phyloP scores from a whole-genome alignment of 352 stramenopile genomes.

The Globisporangium yorkense region DNA sequence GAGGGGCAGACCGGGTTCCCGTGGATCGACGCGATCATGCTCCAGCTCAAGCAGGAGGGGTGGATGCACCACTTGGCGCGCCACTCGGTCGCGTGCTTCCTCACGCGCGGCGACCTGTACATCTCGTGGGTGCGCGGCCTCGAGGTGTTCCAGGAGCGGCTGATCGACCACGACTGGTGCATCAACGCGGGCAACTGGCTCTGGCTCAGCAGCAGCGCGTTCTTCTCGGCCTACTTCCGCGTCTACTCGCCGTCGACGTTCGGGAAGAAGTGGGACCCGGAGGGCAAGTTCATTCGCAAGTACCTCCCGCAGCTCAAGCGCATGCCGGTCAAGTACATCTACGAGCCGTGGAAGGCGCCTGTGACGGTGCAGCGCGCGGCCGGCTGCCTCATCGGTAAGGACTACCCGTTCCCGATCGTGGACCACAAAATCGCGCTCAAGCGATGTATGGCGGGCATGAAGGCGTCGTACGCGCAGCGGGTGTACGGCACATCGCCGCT shows the following conservation, averaged over 20 bases:
- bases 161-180: constrained; percentile 96
- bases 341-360: constrained; percentile 32
- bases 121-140: constrained; percentile 93
- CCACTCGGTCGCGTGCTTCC: constrained; percentile 97
- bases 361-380: constrained; percentile 47
- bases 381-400: constrained; percentile 87
- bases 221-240: constrained; percentile 98
- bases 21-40: constrained; percentile 98
- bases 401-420: constrained; percentile 95
- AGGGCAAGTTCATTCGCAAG: constrained; percentile 90
- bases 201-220: constrained; percentile 93
- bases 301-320: constrained; percentile 88
- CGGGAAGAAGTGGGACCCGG: constrained; percentile 95
- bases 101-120: constrained; percentile 97
- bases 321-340: constrained; percentile 89
- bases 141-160: constrained; percentile 87
- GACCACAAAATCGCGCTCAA: constrained; percentile 58
- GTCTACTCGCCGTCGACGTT: constrained; percentile 94
- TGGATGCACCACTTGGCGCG: constrained; percentile 89
- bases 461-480: constrained; percentile 62
- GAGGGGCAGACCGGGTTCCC: constrained; percentile 94
- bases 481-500: constrained; percentile 11
- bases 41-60: constrained; percentile 85
- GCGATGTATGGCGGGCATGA: constrained; percentile 82
- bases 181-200: constrained; percentile 98